These are phyloP conservation scores for Scheffersomyces segobiensis DNA, from an alignment of 1,139 yeast species.

Conservation along the genomic window DNA sequence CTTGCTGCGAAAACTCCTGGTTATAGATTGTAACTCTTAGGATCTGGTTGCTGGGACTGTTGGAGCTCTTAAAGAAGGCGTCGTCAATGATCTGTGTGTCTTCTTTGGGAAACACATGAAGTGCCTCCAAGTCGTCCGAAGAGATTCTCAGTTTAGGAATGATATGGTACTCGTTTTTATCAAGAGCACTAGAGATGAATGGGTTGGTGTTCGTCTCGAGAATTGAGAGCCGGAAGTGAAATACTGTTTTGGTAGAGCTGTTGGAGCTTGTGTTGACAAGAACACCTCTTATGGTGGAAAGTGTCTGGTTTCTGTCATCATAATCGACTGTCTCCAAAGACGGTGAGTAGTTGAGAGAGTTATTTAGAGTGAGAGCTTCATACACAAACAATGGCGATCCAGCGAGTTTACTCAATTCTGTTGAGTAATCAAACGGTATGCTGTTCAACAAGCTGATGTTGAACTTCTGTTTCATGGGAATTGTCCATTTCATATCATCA, in stretches of 20 bases:
- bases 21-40: conserved; percentile 34
- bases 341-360: conserved; percentile 31
- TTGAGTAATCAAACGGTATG: conserved; percentile 38
- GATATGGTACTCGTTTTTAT: conserved; percentile 40
- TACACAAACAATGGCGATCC: conserved; percentile 11
- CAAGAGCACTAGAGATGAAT: conserved; percentile 15
- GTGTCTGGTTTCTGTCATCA: conserved; percentile 20
- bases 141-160: conserved; percentile 27
- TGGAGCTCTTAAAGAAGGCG: conserved; percentile 32
- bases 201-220: conserved; percentile 30
- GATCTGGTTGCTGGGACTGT: conserved; percentile 26
- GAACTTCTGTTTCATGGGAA: conserved; percentile 23
- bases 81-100: conserved; percentile 28
- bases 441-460: conserved; percentile 26
- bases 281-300: conserved; percentile 36
- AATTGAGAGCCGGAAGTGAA: conserved; percentile 35
- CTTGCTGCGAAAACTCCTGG: conserved; percentile 31
- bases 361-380: conserved; percentile 34
- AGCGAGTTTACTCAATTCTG: conserved; percentile 24
- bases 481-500: conserved; percentile 59
- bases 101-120: conserved; percentile 7
- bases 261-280: conserved; percentile 15
- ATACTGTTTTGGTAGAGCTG: conserved; percentile 12
- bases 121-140: conserved; percentile 24
- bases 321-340: conserved; percentile 23